phyloP scores from a whole-genome alignment of 2,329 filamentous ascomycete species.

The Leptodontidium sp. region DNA sequence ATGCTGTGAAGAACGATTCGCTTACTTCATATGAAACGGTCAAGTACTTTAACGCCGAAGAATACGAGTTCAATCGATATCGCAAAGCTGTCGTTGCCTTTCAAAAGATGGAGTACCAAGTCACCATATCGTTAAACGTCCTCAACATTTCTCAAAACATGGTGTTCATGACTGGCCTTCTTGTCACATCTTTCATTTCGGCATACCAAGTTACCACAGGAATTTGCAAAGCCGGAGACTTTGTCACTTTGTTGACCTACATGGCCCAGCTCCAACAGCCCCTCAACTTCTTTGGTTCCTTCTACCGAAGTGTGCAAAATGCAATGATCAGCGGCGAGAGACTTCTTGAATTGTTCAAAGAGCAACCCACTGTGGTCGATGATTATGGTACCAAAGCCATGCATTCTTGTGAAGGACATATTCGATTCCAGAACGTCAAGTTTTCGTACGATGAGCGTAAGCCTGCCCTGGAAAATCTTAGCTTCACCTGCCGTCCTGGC shows the following conservation, averaged over 20 bases:
- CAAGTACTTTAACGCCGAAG: constrained; percentile 88
- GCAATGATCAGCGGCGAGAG: constrained; percentile 98
- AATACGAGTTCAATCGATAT: constrained; percentile 80
- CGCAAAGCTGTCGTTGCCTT: constrained; percentile 73
- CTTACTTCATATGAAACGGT: constrained; percentile 98
- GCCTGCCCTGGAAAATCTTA: constrained; percentile 82
- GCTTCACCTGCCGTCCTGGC: constrained; percentile 85
- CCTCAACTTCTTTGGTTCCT: constrained; percentile 89
- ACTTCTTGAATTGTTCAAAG: constrained; percentile 94
- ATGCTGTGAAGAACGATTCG: constrained; percentile 98
- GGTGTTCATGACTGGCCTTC: constrained; percentile 80
- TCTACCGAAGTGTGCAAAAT: constrained; percentile 95
- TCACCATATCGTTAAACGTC: constrained; percentile 77
- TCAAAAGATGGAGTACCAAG: constrained; percentile 78
- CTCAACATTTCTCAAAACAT: constrained; percentile 85
- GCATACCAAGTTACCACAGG: constrained; percentile 79
- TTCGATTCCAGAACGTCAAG: constrained; percentile 86
- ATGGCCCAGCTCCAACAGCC: constrained; percentile 82
- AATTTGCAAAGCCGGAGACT: constrained; percentile 71
- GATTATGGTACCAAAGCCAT: constrained; percentile 70
- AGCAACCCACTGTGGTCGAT: constrained; percentile 90
- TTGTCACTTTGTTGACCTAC: constrained; percentile 78
- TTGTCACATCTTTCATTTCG: constrained; percentile 75
- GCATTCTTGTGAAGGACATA: constrained; percentile 76
- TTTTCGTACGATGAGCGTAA: constrained; percentile 91